Evolutionary conservation across 148 eudicot genomes (phyloP).

Genomic region (Fagopyrum homotropicum): DNA sequence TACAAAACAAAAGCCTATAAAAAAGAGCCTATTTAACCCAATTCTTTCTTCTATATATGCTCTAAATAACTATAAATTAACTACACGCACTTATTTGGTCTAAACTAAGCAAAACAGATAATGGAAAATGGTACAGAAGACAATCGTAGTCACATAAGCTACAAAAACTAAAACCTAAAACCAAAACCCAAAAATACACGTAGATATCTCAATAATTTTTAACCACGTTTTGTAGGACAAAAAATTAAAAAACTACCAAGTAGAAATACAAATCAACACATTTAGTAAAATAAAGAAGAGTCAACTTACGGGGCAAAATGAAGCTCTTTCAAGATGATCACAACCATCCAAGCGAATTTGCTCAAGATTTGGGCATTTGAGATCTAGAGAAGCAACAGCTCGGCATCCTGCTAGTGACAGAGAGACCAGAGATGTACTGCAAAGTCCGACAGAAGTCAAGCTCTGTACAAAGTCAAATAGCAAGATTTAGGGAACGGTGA

Average conservation of each 20-base stretch:
- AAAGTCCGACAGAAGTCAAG: conserved; percentile 61
- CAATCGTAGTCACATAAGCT: background rate
- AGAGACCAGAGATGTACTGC: conserved; percentile 58
- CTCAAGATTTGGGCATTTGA: conserved; percentile 68
- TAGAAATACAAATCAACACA: background rate
- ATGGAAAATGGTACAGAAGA: background rate
- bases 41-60: background rate
- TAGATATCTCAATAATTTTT: background rate
- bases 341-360: conserved; percentile 85
- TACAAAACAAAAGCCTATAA: too few species aligned
- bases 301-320: conserved; percentile 66
- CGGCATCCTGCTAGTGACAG: conserved; percentile 90
- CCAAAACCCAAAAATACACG: background rate
- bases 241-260: background rate
- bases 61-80: background rate
- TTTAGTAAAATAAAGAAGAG: background rate
- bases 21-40: too few species aligned
- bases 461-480: conserved; percentile 40
- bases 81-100: background rate
- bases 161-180: background rate
- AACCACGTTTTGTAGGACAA: background rate
- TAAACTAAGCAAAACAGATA: background rate
- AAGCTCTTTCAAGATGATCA: conserved; percentile 92
- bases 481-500: background rate
- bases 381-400: conserved; percentile 52